Base-by-base conservation (phyloP, 2,329 filamentous ascomycete species). In the Pseudocercospora musae region DNA sequence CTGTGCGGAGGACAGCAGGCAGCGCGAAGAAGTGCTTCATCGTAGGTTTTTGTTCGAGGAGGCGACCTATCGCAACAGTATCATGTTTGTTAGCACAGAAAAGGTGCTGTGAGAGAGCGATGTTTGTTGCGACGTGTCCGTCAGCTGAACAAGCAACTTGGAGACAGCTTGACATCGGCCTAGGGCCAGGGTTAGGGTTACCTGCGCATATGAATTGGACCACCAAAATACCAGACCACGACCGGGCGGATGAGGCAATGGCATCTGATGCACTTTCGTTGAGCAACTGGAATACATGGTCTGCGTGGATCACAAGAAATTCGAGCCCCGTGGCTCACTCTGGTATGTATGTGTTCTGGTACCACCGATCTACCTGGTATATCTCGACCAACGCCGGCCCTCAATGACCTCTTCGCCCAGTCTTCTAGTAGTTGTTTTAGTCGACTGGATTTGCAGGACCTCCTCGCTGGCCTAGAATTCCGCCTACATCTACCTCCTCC, bases 21-120 rank as follows among this genome's bases (percentile, higher is more conserved):
- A 82, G 73, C 9, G 80, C 79, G 75, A 80, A 79, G 68, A 82
- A 78, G 63, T 78, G 75, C 71, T 72, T 80, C 79, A 82, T 80
- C n/a, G 27, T 60, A 57, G 10, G 23, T n/a, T 37, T n/a, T 42
- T n/a, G 27, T 15, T 25, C 13, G n/a, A 31, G 49, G 23, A 6
- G 21, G 2, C 10, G 4, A 11, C 6, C n/a, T 48, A 21, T 48
- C 44, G 21, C 11, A 52, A n/a, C 29, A 54, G 20, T 40, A 11
- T 33, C 49, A 52, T 29, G 23, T 48, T 10, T 48, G 23, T 23
- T 11, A 9, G 21, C 44, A 23, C 18, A 21, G 44, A 20, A 4
- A 25, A 48, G 13, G 5, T 48, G 49, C 1, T 10, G 25, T 49
- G 49, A 4, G 25, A 15, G 31, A 33, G 31, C 31, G 15, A 5